A percentile compares a stretch with the other conserved stretches of the same genome.
Evolutionary conservation across 2,329 filamentous ascomycete genomes (phyloP).

Genomic region (Neocatenulostroma microsporum): DNA sequence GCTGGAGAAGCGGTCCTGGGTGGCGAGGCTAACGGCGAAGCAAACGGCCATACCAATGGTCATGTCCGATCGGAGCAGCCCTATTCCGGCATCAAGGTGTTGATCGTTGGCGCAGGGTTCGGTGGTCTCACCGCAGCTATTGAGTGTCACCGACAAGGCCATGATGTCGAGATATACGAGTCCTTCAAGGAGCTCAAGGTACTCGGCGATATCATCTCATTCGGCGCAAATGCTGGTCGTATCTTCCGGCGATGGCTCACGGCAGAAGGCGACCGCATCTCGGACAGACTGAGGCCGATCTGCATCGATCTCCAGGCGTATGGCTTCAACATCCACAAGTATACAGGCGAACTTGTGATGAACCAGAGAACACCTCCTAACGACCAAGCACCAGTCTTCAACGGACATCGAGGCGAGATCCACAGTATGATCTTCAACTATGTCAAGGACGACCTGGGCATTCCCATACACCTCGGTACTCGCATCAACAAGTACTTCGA

Average conservation of each 20-base stretch:
- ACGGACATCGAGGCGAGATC: constrained; percentile 27
- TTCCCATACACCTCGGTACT: constrained; percentile 25
- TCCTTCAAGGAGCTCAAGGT: constrained; percentile 48
- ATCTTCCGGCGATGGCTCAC: constrained; percentile 51
- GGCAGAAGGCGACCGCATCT: constrained; percentile 10
- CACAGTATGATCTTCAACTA: constrained; percentile 26
- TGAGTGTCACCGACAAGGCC: constrained; percentile 54
- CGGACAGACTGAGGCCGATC: constrained; percentile 24
- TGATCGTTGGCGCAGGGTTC: constrained; percentile 50
- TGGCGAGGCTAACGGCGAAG: constrained; percentile 3
- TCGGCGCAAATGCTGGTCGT: constrained; percentile 52
- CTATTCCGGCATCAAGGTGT: constrained; percentile 45
- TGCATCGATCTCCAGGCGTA: constrained; percentile 20
- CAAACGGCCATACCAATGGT: constrained; percentile 5
- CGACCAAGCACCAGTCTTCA: constrained; percentile 17
- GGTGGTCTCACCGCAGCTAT: constrained; percentile 55
- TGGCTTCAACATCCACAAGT: constrained; percentile 16
- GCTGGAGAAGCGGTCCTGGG: constrained; percentile 11
- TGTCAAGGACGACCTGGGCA: constrained; percentile 26
- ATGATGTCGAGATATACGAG: constrained; percentile 53
- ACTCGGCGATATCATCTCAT: constrained; percentile 55
- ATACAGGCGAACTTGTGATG: constrained; percentile 38
- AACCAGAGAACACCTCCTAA: constrained; percentile 40
- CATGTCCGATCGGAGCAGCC: constrained; percentile 1
- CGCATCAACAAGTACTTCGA: constrained; percentile 21